Conservation (phyloP, 805 yeast species). For the Saturnispora zaruensis region DNA sequence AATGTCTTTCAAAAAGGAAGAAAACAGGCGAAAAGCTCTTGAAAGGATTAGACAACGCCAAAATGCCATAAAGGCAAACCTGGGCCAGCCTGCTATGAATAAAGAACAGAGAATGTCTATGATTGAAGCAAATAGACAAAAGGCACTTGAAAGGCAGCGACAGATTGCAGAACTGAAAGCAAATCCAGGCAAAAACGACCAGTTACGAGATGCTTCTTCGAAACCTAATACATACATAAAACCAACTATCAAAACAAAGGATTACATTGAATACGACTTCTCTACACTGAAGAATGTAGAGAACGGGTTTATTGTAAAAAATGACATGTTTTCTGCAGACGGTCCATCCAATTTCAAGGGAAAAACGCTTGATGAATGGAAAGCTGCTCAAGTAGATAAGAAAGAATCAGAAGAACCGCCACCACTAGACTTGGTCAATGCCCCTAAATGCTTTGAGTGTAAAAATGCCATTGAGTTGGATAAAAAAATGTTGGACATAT, state of each 20-base stretch:
- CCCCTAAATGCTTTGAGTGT: conserved; percentile 83
- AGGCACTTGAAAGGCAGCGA: conserved; percentile 37
- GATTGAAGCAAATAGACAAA: conserved; percentile 45
- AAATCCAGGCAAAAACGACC: neutral
- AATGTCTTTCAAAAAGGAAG: conserved; percentile 35
- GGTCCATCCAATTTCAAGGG: conserved; percentile 15
- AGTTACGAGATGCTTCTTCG: neutral
- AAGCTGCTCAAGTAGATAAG: conserved; percentile 36
- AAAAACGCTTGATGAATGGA: conserved; percentile 47
- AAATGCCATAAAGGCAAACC: conserved; percentile 11
- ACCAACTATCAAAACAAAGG: conserved; percentile 48
- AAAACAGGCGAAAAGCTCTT: conserved; percentile 53
- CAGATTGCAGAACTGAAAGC: conserved; percentile 10
- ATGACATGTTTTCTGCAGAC: neutral
- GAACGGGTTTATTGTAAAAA: conserved; percentile 67
- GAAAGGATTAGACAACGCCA: conserved; percentile 46
- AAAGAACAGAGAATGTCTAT: conserved; percentile 26
- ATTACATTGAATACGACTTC: conserved; percentile 78
- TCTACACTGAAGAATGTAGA: conserved; percentile 81
- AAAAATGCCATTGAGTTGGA: conserved; percentile 66
- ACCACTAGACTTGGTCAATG: conserved; percentile 60
- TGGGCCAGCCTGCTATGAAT: neutral
- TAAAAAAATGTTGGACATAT: conserved; percentile 57
- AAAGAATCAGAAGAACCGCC: conserved; percentile 33
- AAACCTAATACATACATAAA: conserved; percentile 20